Conservation (phyloP, 805 yeast species). For the Lachancea meyersii region DNA sequence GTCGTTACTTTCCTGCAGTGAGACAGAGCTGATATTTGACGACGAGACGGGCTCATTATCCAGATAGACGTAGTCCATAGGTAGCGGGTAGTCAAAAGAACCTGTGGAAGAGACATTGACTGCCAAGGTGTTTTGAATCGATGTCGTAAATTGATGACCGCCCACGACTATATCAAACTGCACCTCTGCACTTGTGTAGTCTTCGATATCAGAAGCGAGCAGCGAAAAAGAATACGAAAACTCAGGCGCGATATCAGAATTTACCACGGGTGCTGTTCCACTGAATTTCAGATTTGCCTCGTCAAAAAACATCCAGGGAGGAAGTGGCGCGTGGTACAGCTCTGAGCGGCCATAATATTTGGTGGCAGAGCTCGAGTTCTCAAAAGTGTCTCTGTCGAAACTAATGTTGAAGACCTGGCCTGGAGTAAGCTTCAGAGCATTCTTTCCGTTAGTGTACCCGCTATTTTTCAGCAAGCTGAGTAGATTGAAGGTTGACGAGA, state of each 20-base stretch:
- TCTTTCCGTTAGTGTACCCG: slow-evolving; percentile 72
- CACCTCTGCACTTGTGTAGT: slow-evolving; percentile 65
- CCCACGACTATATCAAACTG: slow-evolving; percentile 75
- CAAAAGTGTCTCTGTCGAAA: slow-evolving; percentile 59
- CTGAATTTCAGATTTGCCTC: slow-evolving; percentile 54
- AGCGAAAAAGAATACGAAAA: slow-evolving; percentile 59
- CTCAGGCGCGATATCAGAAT: slow-evolving; percentile 86
- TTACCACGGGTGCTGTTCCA: slow-evolving; percentile 85
- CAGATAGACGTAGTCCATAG: slow-evolving; percentile 54
- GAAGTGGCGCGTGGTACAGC: slow-evolving; percentile 74
- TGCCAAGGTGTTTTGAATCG: slow-evolving; percentile 47
- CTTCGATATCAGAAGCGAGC: slow-evolving; percentile 72
- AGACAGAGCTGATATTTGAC: slow-evolving; percentile 50
- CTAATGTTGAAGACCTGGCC: slow-evolving; percentile 58
- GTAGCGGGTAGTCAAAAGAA: slow-evolving; percentile 49
- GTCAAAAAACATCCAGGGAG: slow-evolving; percentile 81
- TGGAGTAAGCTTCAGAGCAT: slow-evolving; percentile 68
- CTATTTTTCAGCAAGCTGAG: slow-evolving; percentile 49
- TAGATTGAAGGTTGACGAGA: slow-evolving; percentile 36
- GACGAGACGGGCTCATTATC: slow-evolving; percentile 49
- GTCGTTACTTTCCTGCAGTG: slow-evolving; percentile 47
- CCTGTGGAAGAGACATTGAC: slow-evolving; percentile 66
- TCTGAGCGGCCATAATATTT: slow-evolving; percentile 77
- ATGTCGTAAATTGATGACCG: slow-evolving; percentile 75
- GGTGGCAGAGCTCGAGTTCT: slow-evolving; percentile 39